Base-by-base conservation (phyloP, 2,329 filamentous ascomycete species). In the Didymella arachidicola region DNA sequence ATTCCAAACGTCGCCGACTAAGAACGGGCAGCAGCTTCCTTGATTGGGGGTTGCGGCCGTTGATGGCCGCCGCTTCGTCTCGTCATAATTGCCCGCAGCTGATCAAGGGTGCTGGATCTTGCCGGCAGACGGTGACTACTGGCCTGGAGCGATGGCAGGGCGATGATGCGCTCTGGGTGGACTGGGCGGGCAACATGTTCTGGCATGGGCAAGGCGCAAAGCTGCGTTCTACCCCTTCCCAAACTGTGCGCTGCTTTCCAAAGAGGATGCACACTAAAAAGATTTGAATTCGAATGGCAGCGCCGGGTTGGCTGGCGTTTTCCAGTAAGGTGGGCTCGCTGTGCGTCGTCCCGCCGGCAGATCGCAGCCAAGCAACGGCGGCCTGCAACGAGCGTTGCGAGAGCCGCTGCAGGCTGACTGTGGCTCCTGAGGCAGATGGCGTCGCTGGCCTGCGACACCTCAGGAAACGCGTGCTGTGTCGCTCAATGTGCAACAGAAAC, bases 271-370 rank as follows among this genome's bases (percentile, higher is more conserved):
- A 32, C 34, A 30, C 30, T 54, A 48, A 57, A 59, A 53, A 45
- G 53, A 70, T 70, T 70, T 63, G 59, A 67, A 66, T 66, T 68
- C 49, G 49, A 57, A 59, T 57, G 49, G 59, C 57, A 36, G 50
- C 47, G 42, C 34, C 53, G 62, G 54, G 57, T 53, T 65, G 61
- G 63, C 42, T 50, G 50, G 43, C 42, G 44, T 29, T 34, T 59
- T 60, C 63, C 63, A 66, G 50, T 47, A 30, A 59, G 52, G 64
- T 60, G 63, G 64, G 45, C 61, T 65, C n/a, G 56, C 62, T 55
- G 47, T 59, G 57, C 63, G 54, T 61, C 59, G 61, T 59, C 64
- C 64, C 63, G 57, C 58, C 61, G 57, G 64, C 56, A 62, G 61
- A 68, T 68, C 61, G 53, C 49, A 53, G 64, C 56, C 59, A 59